These are phyloP conservation scores for Cladophialophora yegresii DNA, from an alignment of 2,329 filamentous ascomycete genomes.

Conservation along the genomic window DNA sequence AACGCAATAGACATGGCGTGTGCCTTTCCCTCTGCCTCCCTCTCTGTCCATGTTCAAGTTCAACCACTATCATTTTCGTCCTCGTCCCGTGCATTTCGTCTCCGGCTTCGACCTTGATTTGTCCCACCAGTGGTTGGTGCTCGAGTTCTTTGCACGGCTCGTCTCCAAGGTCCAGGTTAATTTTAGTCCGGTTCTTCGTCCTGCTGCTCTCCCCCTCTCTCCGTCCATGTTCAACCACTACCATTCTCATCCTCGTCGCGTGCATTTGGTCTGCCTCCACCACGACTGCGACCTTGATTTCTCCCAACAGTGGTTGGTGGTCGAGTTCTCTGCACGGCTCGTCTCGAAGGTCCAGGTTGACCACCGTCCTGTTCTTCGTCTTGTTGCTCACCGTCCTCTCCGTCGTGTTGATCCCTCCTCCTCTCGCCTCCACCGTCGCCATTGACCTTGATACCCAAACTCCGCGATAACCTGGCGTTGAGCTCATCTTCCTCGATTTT, in stretches of 20 bases:
- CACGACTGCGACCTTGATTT: neutral
- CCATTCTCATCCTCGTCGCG: neutral
- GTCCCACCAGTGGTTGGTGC: neutral
- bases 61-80: neutral
- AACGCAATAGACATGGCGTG: slow-evolving; percentile 4
- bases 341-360: slow-evolving; percentile 15
- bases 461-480: slow-evolving; percentile 62
- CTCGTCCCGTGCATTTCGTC: neutral
- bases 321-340: neutral
- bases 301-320: neutral
- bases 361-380: slow-evolving; percentile 2
- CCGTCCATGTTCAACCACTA: neutral
- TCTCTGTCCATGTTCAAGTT: no score
- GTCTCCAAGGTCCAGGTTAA: no score
- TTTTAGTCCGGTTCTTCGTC: neutral
- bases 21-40: neutral
- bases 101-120: neutral
- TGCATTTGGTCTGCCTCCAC: neutral
- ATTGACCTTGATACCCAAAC: slow-evolving; percentile 55
- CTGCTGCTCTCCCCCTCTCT: no score
- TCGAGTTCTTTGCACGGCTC: no score
- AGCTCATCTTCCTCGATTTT: slow-evolving; percentile 51
- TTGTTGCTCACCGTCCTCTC: neutral
- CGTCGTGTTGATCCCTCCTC: neutral
- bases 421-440: neutral